These are phyloP conservation scores for Coemansia interrupta DNA, from an alignment of 192 early-diverging fungal genomes.

Conservation along the genomic window DNA sequence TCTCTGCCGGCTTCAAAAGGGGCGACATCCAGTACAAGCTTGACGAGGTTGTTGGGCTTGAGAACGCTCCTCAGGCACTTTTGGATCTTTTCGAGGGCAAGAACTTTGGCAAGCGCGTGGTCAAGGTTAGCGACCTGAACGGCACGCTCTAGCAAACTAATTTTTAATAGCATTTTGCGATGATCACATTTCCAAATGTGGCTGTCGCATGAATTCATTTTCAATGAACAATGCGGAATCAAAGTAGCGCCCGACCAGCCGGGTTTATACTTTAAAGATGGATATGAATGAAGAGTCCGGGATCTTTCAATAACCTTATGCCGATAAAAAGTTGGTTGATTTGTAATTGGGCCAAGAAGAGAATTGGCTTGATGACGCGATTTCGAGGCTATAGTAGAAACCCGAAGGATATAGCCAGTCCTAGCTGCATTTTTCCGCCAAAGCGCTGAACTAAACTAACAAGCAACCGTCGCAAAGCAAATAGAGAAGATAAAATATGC, in stretches of 20 bases:
- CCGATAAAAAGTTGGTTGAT: not conserved
- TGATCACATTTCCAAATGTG: not conserved
- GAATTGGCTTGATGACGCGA: no score
- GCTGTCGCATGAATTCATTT: no score
- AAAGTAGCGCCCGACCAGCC: no score
- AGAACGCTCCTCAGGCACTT: slow-evolving; percentile 60
- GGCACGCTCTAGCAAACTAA: not conserved
- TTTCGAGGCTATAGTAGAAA: no score
- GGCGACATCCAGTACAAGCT: slow-evolving; percentile 62
- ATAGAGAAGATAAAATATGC: no score
- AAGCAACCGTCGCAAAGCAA: no score
- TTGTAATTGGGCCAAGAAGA: not conserved
- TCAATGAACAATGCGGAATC: no score
- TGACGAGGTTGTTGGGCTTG: slow-evolving; percentile 60
- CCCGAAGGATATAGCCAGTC: no score
- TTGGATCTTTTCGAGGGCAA: slow-evolving; percentile 59
- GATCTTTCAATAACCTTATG: not conserved
- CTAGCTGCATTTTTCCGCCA: no score
- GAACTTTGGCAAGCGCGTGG: slow-evolving; percentile 66
- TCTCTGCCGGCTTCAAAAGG: slow-evolving; percentile 55
- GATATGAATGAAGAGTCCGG: not conserved
- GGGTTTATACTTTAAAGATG: no score
- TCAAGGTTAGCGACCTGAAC: slow-evolving; percentile 31
- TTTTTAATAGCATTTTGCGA: not conserved
- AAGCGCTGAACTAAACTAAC: no score